These are phyloP conservation scores for Carpinus viminea DNA, from an alignment of 306 rosid genomes.

Conservation along the genomic window DNA sequence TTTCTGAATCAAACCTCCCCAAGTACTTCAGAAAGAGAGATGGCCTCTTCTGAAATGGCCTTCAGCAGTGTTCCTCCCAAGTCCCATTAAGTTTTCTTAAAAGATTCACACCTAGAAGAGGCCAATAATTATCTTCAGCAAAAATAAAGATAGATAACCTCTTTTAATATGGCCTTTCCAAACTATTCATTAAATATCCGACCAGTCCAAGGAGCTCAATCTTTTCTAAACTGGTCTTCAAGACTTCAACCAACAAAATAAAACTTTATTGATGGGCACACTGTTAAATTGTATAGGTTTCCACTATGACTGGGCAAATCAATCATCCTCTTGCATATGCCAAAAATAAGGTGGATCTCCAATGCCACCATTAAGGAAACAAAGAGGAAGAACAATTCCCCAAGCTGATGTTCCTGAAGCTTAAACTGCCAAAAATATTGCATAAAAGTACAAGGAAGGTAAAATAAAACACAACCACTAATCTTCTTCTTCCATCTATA, in stretches of 20 bases:
- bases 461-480: background rate
- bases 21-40: background rate
- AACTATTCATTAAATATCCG: background rate
- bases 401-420: background rate
- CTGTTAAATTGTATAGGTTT: background rate
- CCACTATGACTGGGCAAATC: background rate
- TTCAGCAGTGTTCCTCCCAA: background rate
- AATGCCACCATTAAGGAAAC: background rate
- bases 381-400: background rate
- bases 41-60: background rate
- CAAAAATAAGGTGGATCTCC: background rate
- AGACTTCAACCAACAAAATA: background rate
- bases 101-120: background rate
- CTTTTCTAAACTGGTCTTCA: background rate
- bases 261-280: background rate
- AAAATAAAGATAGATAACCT: background rate
- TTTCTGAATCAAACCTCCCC: background rate
- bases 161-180: background rate
- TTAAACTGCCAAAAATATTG: background rate
- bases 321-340: background rate
- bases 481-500: background rate
- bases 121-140: background rate
- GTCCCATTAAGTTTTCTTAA: background rate
- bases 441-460: background rate
- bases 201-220: background rate